Percentiles rank a stretch among this genome's conserved stretches.
These are phyloP conservation scores for Ophiostoma himal-ulmi DNA, from an alignment of 2,329 filamentous ascomycete genomes.

Conservation along the genomic window DNA sequence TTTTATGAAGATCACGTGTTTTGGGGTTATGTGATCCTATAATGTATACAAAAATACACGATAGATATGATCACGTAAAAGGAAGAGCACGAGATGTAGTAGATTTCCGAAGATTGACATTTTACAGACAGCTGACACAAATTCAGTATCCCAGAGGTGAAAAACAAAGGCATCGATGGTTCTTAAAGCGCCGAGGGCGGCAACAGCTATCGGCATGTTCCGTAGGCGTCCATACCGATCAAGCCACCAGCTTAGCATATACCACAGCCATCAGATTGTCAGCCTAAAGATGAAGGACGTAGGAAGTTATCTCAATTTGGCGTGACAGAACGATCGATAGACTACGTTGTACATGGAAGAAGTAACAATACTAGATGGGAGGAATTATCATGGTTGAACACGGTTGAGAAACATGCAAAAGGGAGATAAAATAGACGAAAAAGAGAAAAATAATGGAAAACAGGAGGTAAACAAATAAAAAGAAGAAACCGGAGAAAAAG, in stretches of 20 bases:
- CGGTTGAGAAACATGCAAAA: not conserved
- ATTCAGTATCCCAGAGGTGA: not conserved
- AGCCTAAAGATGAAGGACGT: not conserved
- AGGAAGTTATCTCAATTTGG: not conserved
- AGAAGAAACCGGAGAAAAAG: not conserved
- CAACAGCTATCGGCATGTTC: not conserved
- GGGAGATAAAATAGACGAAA: not conserved
- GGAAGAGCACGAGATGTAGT: not conserved
- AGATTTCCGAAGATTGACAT: not conserved
- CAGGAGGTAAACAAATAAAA: not conserved
- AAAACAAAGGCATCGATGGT: too few species aligned
- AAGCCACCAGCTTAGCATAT: not conserved
- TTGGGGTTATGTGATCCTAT: not conserved
- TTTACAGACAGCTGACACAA: too few species aligned
- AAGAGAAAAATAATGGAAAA: not conserved
- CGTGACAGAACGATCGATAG: not conserved
- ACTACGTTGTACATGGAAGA: not conserved
- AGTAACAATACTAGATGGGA: not conserved
- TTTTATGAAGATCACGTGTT: not conserved
- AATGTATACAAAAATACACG: not conserved
- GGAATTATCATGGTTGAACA: not conserved
- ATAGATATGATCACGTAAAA: not conserved
- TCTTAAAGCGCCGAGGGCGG: not conserved
- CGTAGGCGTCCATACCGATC: not conserved
- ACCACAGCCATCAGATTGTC: not conserved